phyloP scores from a whole-genome alignment of 805 yeast genomes.

The Candida michaelii region DNA sequence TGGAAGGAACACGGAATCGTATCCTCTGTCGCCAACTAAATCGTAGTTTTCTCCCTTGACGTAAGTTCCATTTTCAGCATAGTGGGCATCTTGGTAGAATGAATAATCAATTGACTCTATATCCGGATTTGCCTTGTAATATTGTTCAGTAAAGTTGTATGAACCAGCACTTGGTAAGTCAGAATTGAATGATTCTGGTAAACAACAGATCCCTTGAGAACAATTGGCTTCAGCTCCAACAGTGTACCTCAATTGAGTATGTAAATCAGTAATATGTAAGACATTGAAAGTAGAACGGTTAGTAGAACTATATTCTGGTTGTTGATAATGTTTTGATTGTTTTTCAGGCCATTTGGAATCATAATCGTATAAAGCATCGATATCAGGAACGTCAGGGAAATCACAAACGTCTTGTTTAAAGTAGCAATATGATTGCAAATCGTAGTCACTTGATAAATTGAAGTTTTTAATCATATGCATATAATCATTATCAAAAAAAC shows the following conservation, averaged over 20 bases:
- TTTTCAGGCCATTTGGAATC: slow-evolving; percentile 39
- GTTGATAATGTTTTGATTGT: slow-evolving; percentile 19
- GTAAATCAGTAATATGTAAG: slow-evolving; percentile 67
- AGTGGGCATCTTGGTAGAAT: slow-evolving; percentile 28
- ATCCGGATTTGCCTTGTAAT: slow-evolving; percentile 16
- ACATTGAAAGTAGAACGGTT: slow-evolving; percentile 50
- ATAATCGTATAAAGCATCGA: slow-evolving; percentile 33
- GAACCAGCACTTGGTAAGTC: slow-evolving; percentile 20
- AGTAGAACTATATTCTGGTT: slow-evolving; percentile 26
- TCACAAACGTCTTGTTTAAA: slow-evolving; percentile 45
- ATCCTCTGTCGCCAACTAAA: slow-evolving; percentile 22
- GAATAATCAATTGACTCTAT: slow-evolving; percentile 11
- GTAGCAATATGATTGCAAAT: slow-evolving; percentile 55
- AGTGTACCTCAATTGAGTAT: slow-evolving; percentile 54
- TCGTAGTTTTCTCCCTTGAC: slow-evolving; percentile 36
- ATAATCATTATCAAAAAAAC: slow-evolving; percentile 40
- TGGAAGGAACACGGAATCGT: slow-evolving; percentile 33
- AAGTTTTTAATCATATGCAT: slow-evolving; percentile 35
- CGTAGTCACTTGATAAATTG: slow-evolving; percentile 36
- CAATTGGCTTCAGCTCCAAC: slow-evolving; percentile 62
- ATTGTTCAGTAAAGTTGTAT: slow-evolving; percentile 33
- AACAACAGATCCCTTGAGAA: slow-evolving; percentile 58
- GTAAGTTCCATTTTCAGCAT: slow-evolving; percentile 24
- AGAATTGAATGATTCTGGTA: slow-evolving; percentile 45
- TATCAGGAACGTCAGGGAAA: slow-evolving; percentile 52